A percentile compares a stretch with the other conserved stretches of the same genome.
Conservation (phyloP, 2,329 filamentous ascomycete genomes). For the Penicillium sp. region DNA sequence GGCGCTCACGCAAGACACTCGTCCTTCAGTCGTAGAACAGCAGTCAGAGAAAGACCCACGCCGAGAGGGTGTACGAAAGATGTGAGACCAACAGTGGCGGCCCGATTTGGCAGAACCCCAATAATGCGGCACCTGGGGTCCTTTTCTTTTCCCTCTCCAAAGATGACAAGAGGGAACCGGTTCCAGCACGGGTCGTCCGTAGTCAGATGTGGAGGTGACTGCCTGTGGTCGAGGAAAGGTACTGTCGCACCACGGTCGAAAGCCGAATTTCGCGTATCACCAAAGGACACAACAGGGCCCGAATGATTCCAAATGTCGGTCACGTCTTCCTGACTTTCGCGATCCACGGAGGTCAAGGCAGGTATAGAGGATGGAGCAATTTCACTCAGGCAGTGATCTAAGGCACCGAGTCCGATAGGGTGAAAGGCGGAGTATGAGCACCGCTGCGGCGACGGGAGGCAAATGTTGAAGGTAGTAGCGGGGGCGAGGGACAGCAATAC, state of each 20-base stretch:
- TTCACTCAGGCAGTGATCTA: too few relatives aligned
- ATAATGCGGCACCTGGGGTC: too few relatives aligned
- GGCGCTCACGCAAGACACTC: slow-evolving; percentile 31
- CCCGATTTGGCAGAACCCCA: not conserved
- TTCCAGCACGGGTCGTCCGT: slow-evolving; percentile 10
- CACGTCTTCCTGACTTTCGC: slow-evolving; percentile 22
- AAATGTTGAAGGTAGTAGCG: too few relatives aligned
- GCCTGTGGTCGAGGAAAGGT: slow-evolving; percentile 12
- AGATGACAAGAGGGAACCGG: not conserved
- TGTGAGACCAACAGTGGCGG: not conserved
- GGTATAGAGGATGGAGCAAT: slow-evolving; percentile 1
- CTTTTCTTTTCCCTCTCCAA: too few relatives aligned
- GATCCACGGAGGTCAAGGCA: slow-evolving; percentile 20
- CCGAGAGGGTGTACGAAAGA: too few relatives aligned
- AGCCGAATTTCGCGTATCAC: slow-evolving; percentile 30
- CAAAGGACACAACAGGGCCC: slow-evolving; percentile 11
- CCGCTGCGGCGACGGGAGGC: too few relatives aligned
- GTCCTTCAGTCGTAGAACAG: slow-evolving; percentile 1
- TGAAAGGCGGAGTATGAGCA: too few relatives aligned
- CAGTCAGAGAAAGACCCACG: not conserved
- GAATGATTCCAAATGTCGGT: slow-evolving; percentile 28
- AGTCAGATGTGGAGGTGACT: slow-evolving; percentile 14
- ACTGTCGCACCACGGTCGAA: slow-evolving; percentile 28
- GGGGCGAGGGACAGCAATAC: too few relatives aligned
- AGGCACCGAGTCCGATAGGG: too few relatives aligned